Percentiles rank a stretch among this genome's conserved stretches.
These are phyloP conservation scores for Echeveria elegans DNA, from an alignment of 164 flowering plant species.

Conservation along the genomic window DNA sequence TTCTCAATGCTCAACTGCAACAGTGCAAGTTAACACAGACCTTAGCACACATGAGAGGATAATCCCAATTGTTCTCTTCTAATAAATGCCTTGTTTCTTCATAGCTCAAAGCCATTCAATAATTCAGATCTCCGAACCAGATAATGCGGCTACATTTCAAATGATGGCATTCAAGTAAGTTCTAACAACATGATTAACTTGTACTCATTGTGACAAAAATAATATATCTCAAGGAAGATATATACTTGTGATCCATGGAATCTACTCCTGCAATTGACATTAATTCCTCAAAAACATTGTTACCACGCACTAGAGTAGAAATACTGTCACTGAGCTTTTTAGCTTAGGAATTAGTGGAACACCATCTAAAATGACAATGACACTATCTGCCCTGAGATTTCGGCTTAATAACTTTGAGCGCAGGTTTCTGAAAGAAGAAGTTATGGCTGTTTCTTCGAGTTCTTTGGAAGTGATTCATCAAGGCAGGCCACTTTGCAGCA, in stretches of 20 bases:
- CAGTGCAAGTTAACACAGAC: background rate
- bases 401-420: slow-evolving; percentile 62
- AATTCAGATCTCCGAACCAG: slow-evolving; percentile 95
- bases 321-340: slow-evolving; percentile 25
- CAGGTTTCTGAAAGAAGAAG: slow-evolving; percentile 70
- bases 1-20: slow-evolving; percentile 64
- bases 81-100: slow-evolving; percentile 56
- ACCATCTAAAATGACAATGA: slow-evolving; percentile 47
- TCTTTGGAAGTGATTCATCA: slow-evolving; percentile 49
- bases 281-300: slow-evolving; percentile 20
- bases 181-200: background rate
- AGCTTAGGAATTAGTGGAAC: slow-evolving; percentile 14
- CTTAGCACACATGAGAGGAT: background rate
- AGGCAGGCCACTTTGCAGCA: slow-evolving; percentile 75
- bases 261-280: slow-evolving; percentile 16
- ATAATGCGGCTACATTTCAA: slow-evolving; percentile 51
- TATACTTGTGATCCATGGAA: slow-evolving; percentile 69
- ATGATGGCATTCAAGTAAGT: background rate
- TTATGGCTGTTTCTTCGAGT: slow-evolving; percentile 20
- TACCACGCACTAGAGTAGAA: background rate
- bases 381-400: slow-evolving; percentile 47
- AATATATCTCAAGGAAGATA: background rate
- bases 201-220: background rate
- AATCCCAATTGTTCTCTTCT: slow-evolving; percentile 82
- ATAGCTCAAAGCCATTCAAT: slow-evolving; percentile 71